Percentiles rank a stretch among this genome's conserved stretches.
These are phyloP conservation scores for Triadica sebifera DNA, from an alignment of 345 rosid genomes.

Conservation along the genomic window DNA sequence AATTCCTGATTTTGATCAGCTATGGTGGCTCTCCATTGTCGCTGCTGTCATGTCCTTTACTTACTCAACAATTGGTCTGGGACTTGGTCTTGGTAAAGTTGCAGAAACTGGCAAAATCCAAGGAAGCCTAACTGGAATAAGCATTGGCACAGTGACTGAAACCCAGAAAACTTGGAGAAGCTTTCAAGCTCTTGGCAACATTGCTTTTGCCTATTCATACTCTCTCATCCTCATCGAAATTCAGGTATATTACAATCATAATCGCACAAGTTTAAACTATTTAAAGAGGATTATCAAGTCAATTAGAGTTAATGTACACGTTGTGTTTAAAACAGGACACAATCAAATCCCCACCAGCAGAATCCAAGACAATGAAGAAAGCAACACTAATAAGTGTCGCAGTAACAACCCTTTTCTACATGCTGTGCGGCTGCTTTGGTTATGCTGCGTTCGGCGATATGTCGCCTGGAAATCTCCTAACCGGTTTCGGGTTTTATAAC, in stretches of 20 bases:
- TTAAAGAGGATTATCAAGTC: too few relatives aligned
- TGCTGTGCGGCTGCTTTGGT: slow-evolving; percentile 86
- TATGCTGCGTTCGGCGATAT: slow-evolving; percentile 86
- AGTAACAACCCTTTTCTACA: slow-evolving; percentile 83
- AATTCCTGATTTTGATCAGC: slow-evolving; percentile 78
- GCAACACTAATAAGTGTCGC: slow-evolving; percentile 63
- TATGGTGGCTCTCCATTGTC: slow-evolving; percentile 87
- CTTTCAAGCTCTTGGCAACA: slow-evolving; percentile 88
- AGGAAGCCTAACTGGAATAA: slow-evolving; percentile 82
- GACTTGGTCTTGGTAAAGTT: slow-evolving; percentile 75
- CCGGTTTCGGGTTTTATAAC: slow-evolving; percentile 72
- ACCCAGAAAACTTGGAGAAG: slow-evolving; percentile 77
- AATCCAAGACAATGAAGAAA: slow-evolving; percentile 75
- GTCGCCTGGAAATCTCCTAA: slow-evolving; percentile 76
- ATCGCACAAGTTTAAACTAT: too few relatives aligned
- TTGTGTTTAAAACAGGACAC: slow-evolving; percentile 46
- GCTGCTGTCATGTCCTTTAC: slow-evolving; percentile 97
- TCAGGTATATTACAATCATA: slow-evolving; percentile 43
- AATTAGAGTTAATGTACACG: not conserved
- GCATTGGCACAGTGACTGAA: slow-evolving; percentile 48
- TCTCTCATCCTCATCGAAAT: slow-evolving; percentile 82
- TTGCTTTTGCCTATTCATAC: slow-evolving; percentile 89
- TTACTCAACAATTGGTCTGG: slow-evolving; percentile 85
- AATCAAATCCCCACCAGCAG: slow-evolving; percentile 63
- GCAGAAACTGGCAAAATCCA: slow-evolving; percentile 48